These are phyloP conservation scores for Fraxinus sp. DNA, from an alignment of 305 asterid genomes.

Conservation along the genomic window DNA sequence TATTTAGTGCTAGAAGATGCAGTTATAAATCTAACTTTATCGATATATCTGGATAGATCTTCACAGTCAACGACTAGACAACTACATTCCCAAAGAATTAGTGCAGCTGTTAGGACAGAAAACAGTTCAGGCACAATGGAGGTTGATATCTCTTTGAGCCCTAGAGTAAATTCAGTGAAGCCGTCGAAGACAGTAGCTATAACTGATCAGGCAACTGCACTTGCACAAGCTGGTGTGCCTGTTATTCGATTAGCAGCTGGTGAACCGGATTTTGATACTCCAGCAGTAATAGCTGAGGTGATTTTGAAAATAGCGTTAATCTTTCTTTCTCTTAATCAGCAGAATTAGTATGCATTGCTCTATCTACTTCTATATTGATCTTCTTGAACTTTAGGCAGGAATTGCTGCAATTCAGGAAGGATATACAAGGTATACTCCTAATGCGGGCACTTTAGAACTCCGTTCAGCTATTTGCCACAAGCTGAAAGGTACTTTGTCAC, in stretches of 20 bases:
- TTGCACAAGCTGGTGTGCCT: slow-evolving; percentile 95
- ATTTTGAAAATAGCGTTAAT: neutral
- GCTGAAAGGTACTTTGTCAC: slow-evolving; percentile 56
- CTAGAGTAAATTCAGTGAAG: slow-evolving; percentile 83
- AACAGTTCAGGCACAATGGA: slow-evolving; percentile 37
- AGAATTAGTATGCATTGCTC: neutral
- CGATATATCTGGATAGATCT: slow-evolving; percentile 34
- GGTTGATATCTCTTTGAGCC: slow-evolving; percentile 74
- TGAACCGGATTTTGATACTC: slow-evolving; percentile 97
- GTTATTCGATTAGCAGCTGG: slow-evolving; percentile 93
- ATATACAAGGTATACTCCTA: slow-evolving; percentile 63
- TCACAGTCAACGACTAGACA: slow-evolving; percentile 26
- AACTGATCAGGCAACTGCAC: slow-evolving; percentile 90
- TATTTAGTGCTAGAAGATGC: neutral
- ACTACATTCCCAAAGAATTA: slow-evolving; percentile 27
- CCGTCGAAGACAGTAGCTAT: slow-evolving; percentile 91
- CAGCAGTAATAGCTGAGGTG: slow-evolving; percentile 81
- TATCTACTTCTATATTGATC: neutral
- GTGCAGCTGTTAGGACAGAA: slow-evolving; percentile 41
- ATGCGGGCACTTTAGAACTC: slow-evolving; percentile 85
- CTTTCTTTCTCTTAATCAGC: neutral
- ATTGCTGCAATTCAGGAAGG: slow-evolving; percentile 68
- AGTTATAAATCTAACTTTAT: slow-evolving; percentile 4
- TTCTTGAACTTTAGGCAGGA: slow-evolving; percentile 41
- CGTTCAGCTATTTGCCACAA: slow-evolving; percentile 84